Evolutionary conservation across 2,329 filamentous ascomycete genomes (phyloP).

Genomic region (Tolypocladium amazonense): DNA sequence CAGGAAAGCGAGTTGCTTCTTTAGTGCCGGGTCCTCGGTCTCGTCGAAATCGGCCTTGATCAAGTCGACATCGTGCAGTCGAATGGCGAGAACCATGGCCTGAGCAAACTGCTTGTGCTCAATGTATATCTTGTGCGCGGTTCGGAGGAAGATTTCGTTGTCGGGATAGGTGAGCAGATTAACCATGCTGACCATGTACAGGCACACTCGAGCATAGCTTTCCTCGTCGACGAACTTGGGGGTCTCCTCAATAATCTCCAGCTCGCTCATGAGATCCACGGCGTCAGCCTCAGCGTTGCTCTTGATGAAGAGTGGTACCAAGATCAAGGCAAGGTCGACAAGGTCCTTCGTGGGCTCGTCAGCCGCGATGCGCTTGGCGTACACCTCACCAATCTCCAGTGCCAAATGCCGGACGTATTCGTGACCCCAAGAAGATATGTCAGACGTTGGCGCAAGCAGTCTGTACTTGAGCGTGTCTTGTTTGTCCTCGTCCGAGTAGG

Average conservation of each 20-base stretch:
- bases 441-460: conserved; percentile 76
- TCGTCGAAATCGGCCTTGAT: conserved; percentile 75
- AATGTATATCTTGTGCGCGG: conserved; percentile 88
- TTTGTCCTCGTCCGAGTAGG: conserved; percentile 91
- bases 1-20: conserved; percentile 90
- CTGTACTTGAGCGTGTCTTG: conserved; percentile 95
- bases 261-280: conserved; percentile 90
- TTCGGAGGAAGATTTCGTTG: conserved; percentile 88
- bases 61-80: conserved; percentile 75
- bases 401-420: conserved; percentile 96
- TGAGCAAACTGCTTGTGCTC: conserved; percentile 88
- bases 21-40: conserved; percentile 69
- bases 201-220: conserved; percentile 83
- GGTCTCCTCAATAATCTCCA: conserved; percentile 93
- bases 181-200: conserved; percentile 99
- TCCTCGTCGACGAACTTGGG: conserved; percentile 85
- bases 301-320: conserved; percentile 91
- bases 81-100: conserved; percentile 88
- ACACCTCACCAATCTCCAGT: conserved; percentile 91
- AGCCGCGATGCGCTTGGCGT: conserved; percentile 73
- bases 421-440: conserved; percentile 95
- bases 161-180: conserved; percentile 95
- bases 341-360: conserved; percentile 80
- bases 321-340: conserved; percentile 68
- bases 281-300: conserved; percentile 98